Conservation (phyloP, 2,329 filamentous ascomycete genomes). For the Phialemoniopsis sp. region DNA sequence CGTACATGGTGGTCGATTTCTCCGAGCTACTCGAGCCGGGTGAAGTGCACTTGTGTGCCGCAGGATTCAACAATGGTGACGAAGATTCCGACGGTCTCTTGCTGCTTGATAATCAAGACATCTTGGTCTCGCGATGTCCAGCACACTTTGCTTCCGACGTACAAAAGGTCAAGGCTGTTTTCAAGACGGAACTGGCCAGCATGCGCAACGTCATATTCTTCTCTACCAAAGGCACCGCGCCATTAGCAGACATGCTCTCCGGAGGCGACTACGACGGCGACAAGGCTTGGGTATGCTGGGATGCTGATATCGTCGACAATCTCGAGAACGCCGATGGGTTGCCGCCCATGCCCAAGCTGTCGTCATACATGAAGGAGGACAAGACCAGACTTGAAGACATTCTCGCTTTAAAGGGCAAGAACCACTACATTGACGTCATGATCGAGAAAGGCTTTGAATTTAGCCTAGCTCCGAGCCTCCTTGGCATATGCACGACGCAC, state of each 20-base stretch:
- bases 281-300: conserved; percentile 74
- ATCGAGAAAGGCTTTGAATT: conserved; percentile 53
- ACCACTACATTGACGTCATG: conserved; percentile 35
- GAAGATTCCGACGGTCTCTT: conserved; percentile 46
- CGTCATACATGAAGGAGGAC: conserved; percentile 47
- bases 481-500: conserved; percentile 62
- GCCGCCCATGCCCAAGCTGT: conserved; percentile 38
- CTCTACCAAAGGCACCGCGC: conserved; percentile 52
- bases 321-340: conserved; percentile 56
- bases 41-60: conserved; percentile 67
- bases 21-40: conserved; percentile 53
- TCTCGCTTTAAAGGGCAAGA: conserved; percentile 8
- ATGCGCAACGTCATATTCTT: conserved; percentile 82
- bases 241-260: conserved; percentile 67
- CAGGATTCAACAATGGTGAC: conserved; percentile 51
- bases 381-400: conserved; percentile 42
- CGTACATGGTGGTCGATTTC: conserved; percentile 68
- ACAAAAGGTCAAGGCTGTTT: conserved; percentile 60
- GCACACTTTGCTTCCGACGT: conserved; percentile 69
- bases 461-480: conserved; percentile 47
- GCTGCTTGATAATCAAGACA: conserved; percentile 50
- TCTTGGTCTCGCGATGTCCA: conserved; percentile 66
- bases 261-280: conserved; percentile 84
- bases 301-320: conserved; percentile 57
- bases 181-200: conserved; percentile 55